Conservation (phyloP, 805 yeast species). For the Myxozyma neglecta region DNA sequence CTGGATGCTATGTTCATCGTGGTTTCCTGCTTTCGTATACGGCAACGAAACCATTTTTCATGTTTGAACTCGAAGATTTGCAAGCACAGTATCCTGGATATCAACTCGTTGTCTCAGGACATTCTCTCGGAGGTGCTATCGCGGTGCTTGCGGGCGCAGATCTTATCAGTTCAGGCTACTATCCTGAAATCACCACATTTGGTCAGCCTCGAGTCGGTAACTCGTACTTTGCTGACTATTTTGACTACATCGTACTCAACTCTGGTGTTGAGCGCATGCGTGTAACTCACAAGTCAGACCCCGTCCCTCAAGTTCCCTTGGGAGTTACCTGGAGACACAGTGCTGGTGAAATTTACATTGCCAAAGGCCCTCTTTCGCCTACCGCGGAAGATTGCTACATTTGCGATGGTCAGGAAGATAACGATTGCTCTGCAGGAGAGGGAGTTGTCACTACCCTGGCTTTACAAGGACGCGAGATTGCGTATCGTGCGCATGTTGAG, state of each 20-base stretch:
- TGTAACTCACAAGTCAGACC: constrained; percentile 32
- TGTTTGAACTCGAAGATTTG: constrained; percentile 26
- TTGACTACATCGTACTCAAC: constrained; percentile 42
- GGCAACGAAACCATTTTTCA: constrained; percentile 44
- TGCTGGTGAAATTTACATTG: constrained; percentile 27
- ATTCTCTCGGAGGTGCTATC: constrained; percentile 75
- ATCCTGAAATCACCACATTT: constrained; percentile 57
- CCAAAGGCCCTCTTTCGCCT: constrained; percentile 31
- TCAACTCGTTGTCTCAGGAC: constrained; percentile 60
- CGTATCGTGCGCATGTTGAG: constrained; percentile 30
- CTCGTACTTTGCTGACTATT: constrained; percentile 49
- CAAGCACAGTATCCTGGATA: constrained; percentile 49
- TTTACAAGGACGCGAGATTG: constrained; percentile 18
- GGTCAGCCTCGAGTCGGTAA: constrained; percentile 71
- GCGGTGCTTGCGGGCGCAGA: constrained; percentile 66
- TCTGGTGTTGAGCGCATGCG: constrained; percentile 13
- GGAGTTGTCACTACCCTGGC: constrained; percentile 24
- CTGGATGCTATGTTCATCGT: constrained; percentile 58
- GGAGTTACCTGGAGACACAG: constrained; percentile 25
- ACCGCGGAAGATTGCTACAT: constrained; percentile 25
- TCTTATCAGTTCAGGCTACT: constrained; percentile 52
- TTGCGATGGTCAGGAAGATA: constrained; percentile 32
- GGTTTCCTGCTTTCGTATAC: constrained; percentile 56
- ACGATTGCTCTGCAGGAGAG: constrained; percentile 30
- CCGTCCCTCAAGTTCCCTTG: constrained; percentile 30